These are phyloP conservation scores for Phytophthora pini DNA, from an alignment of 352 stramenopile species.

Conservation along the genomic window DNA sequence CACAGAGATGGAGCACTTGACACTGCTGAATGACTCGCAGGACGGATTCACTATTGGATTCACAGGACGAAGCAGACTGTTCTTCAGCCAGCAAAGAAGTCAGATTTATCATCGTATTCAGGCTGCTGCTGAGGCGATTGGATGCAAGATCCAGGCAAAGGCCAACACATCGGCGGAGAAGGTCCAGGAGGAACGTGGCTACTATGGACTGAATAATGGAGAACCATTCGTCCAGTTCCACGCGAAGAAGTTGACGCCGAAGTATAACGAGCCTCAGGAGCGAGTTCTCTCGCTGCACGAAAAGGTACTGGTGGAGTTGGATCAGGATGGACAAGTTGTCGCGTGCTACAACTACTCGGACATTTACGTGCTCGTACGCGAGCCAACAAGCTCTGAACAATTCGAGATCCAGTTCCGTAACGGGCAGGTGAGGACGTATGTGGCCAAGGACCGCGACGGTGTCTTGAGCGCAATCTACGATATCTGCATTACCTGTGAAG, in stretches of 20 bases:
- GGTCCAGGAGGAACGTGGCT: slow-evolving; percentile 53
- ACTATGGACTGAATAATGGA: slow-evolving; percentile 54
- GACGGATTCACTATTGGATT: slow-evolving; percentile 78
- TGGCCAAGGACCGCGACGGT: slow-evolving; percentile 71
- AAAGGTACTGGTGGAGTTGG: slow-evolving; percentile 73
- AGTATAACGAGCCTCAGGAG: slow-evolving; percentile 55
- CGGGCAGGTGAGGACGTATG: slow-evolving; percentile 64
- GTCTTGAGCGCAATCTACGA: slow-evolving; percentile 83
- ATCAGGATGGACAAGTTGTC: slow-evolving; percentile 56
- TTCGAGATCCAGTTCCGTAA: slow-evolving; percentile 85
- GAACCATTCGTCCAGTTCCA: slow-evolving; percentile 76
- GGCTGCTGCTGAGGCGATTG: slow-evolving; percentile 60
- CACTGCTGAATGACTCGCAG: slow-evolving; percentile 54
- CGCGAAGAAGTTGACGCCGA: slow-evolving; percentile 72
- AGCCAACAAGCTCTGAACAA: slow-evolving; percentile 44
- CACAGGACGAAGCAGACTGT: slow-evolving; percentile 66
- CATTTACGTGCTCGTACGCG: slow-evolving; percentile 76
- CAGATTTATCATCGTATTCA: slow-evolving; percentile 67
- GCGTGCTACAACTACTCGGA: slow-evolving; percentile 68
- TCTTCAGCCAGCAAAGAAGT: slow-evolving; percentile 70
- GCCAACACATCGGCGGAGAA: slow-evolving; percentile 45
- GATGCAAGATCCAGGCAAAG: slow-evolving; percentile 54
- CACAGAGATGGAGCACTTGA: slow-evolving; percentile 82
- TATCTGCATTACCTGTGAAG: slow-evolving; percentile 75
- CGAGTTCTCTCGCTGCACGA: slow-evolving; percentile 74